A percentile compares a stretch with the other conserved stretches of the same genome.
These are phyloP conservation scores for Arthrobotrys entomopaga DNA, from an alignment of 2,329 filamentous ascomycete genomes.

Conservation along the genomic window DNA sequence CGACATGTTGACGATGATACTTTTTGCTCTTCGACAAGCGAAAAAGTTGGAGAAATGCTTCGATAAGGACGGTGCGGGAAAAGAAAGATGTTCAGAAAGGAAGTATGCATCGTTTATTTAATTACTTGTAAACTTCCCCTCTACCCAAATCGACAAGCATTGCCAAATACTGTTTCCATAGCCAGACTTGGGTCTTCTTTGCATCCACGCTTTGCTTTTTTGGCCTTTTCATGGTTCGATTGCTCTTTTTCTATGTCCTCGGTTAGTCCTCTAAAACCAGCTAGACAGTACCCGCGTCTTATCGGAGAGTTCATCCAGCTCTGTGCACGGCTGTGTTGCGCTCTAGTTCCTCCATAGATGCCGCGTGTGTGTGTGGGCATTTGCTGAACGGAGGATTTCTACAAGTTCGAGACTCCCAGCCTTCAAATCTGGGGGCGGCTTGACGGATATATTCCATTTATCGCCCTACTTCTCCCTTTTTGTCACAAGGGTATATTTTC, in stretches of 20 bases:
- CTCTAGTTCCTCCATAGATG: background rate
- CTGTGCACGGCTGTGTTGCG: background rate
- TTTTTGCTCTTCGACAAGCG: background rate
- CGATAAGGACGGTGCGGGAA: background rate
- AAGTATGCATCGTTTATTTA: constrained; percentile 12
- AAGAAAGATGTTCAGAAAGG: background rate
- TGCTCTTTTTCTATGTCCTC: background rate
- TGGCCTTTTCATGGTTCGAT: background rate
- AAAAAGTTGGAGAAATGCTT: background rate
- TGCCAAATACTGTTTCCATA: constrained; percentile 11
- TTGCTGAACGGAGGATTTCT: constrained; percentile 5
- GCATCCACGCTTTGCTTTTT: background rate
- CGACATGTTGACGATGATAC: background rate
- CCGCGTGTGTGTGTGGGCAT: background rate
- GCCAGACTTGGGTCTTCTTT: background rate
- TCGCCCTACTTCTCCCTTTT: background rate
- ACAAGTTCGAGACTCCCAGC: constrained; percentile 13
- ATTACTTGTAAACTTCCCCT: background rate
- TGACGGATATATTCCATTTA: constrained; percentile 3
- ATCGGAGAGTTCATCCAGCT: constrained; percentile 6
- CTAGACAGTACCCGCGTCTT: constrained; percentile 1
- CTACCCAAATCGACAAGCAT: constrained; percentile 5
- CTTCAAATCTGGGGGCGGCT: background rate
- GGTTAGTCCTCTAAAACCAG: background rate
- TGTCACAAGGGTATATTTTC: background rate